Conservation (phyloP, 2,329 filamentous ascomycete species). For the Diaporthe destruens region DNA sequence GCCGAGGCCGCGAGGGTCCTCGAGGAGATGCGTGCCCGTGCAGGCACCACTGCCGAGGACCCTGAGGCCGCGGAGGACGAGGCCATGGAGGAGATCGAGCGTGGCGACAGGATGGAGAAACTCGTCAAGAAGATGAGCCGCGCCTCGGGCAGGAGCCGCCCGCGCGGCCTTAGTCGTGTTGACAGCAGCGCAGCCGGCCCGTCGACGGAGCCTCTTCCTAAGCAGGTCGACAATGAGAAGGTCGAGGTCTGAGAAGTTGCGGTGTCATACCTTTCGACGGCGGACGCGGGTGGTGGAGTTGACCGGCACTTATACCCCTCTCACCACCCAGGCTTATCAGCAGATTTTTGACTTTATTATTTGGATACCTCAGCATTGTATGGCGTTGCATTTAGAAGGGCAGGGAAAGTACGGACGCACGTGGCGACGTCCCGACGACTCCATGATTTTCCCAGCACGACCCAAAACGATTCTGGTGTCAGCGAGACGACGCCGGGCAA, state of each 20-base stretch:
- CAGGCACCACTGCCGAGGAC: not conserved
- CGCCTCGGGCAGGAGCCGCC: slow-evolving; percentile 37
- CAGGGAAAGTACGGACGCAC: not conserved
- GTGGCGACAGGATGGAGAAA: slow-evolving; percentile 37
- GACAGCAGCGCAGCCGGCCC: not conserved
- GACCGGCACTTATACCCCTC: not conserved
- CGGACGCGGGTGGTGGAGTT: not conserved
- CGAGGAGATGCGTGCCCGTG: slow-evolving; percentile 37
- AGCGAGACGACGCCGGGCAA: not conserved
- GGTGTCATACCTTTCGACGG: not conserved
- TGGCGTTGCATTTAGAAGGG: slow-evolving; percentile 39
- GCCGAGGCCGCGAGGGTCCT: slow-evolving; percentile 40
- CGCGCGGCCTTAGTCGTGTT: slow-evolving; percentile 14
- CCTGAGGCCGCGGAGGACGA: slow-evolving; percentile 38
- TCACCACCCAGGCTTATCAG: not conserved
- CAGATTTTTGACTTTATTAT: not conserved
- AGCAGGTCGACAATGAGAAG: slow-evolving; percentile 21
- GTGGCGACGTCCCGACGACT: not conserved
- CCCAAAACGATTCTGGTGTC: not conserved
- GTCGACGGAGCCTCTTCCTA: not conserved
- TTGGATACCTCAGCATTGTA: slow-evolving; percentile 37
- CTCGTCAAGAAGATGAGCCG: slow-evolving; percentile 40
- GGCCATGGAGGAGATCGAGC: slow-evolving; percentile 39
- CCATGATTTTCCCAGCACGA: slow-evolving; percentile 2
- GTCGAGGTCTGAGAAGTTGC: slow-evolving; percentile 16